Evolutionary conservation across 345 rosid genomes (phyloP).

Genomic region (Anastatica hierochuntica): DNA sequence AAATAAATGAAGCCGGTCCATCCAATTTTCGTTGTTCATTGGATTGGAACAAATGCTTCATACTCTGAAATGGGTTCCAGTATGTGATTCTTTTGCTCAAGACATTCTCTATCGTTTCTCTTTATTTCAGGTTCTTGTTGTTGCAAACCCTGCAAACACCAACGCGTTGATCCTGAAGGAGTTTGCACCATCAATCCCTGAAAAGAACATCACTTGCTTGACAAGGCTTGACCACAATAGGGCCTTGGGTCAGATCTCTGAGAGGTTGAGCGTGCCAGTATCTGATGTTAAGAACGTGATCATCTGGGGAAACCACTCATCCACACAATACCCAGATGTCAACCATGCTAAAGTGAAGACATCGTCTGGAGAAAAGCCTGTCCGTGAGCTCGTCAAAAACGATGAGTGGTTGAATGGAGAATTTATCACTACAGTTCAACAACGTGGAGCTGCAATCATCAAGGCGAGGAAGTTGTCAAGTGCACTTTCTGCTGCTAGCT

Average conservation of each 20-base stretch:
- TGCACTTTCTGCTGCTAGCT: slow-evolving; percentile 98
- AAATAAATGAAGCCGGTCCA: background rate
- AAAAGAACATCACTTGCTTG: slow-evolving; percentile 85
- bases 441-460: slow-evolving; percentile 99
- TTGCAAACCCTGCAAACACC: slow-evolving; percentile 98
- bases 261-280: slow-evolving; percentile 76
- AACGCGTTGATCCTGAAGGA: slow-evolving; percentile 97
- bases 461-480: slow-evolving; percentile 93
- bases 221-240: slow-evolving; percentile 97
- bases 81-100: no score
- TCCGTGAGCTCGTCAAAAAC: slow-evolving; percentile 71
- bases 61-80: background rate
- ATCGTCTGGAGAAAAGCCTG: slow-evolving; percentile 63
- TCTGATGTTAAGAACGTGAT: slow-evolving; percentile 88
- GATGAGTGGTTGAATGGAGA: slow-evolving; percentile 81
- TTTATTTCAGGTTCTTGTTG: slow-evolving; percentile 74
- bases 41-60: background rate
- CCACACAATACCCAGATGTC: slow-evolving; percentile 96
- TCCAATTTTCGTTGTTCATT: background rate
- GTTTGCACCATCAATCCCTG: slow-evolving; percentile 96
- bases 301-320: slow-evolving; percentile 99
- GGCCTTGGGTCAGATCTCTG: slow-evolving; percentile 96
- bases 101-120: no score
- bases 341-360: slow-evolving; percentile 86
- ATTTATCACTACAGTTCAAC: slow-evolving; percentile 88